Evolutionary conservation across 352 stramenopile species (phyloP), one percentile per base, ranked within the genome.

Genomic region (Phytophthora tubulina): DNA sequence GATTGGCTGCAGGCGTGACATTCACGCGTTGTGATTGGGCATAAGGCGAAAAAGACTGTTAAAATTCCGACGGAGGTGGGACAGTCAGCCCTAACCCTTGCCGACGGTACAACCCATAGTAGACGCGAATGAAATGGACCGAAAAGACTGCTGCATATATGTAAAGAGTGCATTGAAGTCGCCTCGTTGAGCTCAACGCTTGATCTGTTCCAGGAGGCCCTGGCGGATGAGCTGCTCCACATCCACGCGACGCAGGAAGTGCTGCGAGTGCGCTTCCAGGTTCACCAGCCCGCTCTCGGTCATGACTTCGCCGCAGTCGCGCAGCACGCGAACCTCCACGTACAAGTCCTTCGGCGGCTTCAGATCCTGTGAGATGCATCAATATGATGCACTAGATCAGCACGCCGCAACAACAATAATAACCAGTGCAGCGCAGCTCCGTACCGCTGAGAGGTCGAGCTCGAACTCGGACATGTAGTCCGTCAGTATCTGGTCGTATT

Each of bases 271-370:
- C 13, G 76, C 83, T 44, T 94, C 78, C 36, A 98, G 75, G 73
- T 97, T 95, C 53, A 98, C 84, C 51, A 94, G 60, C 5, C 88
- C 93, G 70, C 86, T 95, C 70, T 98, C 92, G 13, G 92, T 98
- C 83, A 97, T 96, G 64, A 98, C 87, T 71, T 98, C 93, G 54
- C 89, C 90, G 58, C 90, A 97, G 72, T 96, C 89, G 51, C 87
- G 82, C 65, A 97, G 73, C 45, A 97, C 90, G 57, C 91, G 91
- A 53, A 98, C 91, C 76, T 97, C 89, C 11, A 97, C 81, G 68
- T 92, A 97, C 67, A 98, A 82, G 55, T 98, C 92, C 79, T 97
- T 97, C 6, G 93, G 93, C 21, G 93, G 93, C 56, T 95, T 89
- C 63, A 86, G 73, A 71, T 95, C 89, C 89, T 96, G 46, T 17